These are phyloP conservation scores for Aureobasidium melanogenum DNA, from an alignment of 2,329 filamentous ascomycete species.

Conservation along the genomic window DNA sequence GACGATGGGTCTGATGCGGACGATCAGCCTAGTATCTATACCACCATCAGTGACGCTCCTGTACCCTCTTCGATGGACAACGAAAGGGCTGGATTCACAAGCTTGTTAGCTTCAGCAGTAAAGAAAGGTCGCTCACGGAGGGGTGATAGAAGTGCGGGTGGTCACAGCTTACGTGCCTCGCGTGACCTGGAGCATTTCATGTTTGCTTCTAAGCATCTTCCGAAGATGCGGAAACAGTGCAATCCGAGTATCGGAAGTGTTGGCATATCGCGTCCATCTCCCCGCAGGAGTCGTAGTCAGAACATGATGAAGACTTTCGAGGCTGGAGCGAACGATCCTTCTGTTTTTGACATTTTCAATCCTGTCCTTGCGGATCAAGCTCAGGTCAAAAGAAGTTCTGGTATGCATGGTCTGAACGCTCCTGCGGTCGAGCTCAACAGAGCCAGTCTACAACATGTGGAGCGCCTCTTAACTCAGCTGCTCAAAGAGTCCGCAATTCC, in stretches of 20 bases:
- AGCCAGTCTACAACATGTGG: constrained; percentile 81
- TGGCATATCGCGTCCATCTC: constrained; percentile 60
- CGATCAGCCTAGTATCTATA: constrained; percentile 79
- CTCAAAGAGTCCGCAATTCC: constrained; percentile 67
- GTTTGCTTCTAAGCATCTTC: constrained; percentile 53
- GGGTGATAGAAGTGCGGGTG: constrained; percentile 67
- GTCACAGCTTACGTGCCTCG: constrained; percentile 51
- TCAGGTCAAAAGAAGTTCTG: constrained; percentile 62
- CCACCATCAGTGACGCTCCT: constrained; percentile 43
- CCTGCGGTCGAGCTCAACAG: constrained; percentile 78
- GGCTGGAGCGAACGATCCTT: constrained; percentile 14
- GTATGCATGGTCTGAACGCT: constrained; percentile 65
- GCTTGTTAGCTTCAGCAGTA: constrained; percentile 57
- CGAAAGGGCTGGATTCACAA: constrained; percentile 64
- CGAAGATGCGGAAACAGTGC: constrained; percentile 59
- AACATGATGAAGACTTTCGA: constrained; percentile 39
- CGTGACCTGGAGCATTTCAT: constrained; percentile 58
- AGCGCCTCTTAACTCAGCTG: constrained; percentile 73
- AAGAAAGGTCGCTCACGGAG: constrained; percentile 64
- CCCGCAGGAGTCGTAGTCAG: constrained; percentile 52
- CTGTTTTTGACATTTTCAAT: not conserved
- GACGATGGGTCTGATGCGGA: constrained; percentile 73
- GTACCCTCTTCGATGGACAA: constrained; percentile 51
- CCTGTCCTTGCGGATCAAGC: not conserved
- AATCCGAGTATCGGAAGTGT: constrained; percentile 80